phyloP scores from a whole-genome alignment of 768 basidiomycete species.

The Boletus speciosus region DNA sequence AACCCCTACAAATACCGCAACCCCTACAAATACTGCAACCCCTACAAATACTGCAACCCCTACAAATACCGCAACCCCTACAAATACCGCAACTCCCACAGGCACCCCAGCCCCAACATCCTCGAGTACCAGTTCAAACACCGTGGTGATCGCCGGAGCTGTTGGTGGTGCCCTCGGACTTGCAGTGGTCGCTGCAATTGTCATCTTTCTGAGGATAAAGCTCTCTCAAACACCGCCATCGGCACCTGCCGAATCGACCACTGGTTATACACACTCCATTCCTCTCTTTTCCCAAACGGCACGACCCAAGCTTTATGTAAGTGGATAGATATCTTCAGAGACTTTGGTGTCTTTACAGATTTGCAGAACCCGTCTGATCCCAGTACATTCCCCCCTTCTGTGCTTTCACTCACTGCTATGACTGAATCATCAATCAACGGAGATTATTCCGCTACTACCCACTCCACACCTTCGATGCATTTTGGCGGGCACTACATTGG shows the following conservation, averaged over 20 bases:
- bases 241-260: not conserved
- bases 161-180: conserved; percentile 58
- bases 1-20: no score
- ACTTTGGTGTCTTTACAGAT: not conserved
- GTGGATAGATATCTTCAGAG: not conserved
- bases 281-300: conserved; percentile 16
- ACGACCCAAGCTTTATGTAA: conserved; percentile 31
- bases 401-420: conserved; percentile 11
- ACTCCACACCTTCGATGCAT: conserved; percentile 5
- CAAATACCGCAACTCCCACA: no score
- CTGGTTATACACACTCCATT: not conserved
- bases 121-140: conserved; percentile 19
- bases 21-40: no score
- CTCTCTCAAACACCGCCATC: conserved; percentile 23
- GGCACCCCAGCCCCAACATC: not conserved
- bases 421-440: conserved; percentile 5
- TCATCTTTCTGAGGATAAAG: conserved; percentile 38
- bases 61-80: no score
- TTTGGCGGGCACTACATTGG: conserved; percentile 22
- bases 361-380: conserved; percentile 36
- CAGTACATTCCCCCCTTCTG: conserved; percentile 30
- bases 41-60: no score
- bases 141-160: conserved; percentile 54
- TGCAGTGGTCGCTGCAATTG: conserved; percentile 37
- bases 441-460: not conserved